Evolutionary conservation across 31 red algal genomes (phyloP), one percentile per base, ranked within the genome.

Genomic region (Asparagopsis taxiformis): DNA sequence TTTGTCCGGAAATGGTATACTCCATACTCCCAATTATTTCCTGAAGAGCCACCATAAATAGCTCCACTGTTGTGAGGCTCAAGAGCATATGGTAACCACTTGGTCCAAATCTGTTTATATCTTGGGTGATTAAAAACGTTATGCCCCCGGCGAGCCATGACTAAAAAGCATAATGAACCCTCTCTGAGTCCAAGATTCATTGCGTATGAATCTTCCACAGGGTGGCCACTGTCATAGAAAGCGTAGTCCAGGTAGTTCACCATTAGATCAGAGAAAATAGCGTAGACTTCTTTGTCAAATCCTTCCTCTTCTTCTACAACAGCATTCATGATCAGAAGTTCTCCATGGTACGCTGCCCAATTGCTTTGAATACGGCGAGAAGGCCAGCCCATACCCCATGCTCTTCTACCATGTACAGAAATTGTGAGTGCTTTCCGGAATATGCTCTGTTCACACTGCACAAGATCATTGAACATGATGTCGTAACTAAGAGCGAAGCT

Each of bases 321-420:
- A 10, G 87, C 68, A 30, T 33, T 60, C 16, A 83, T 46, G 0
- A 54, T 33, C 23, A 76, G 56, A 13, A 91, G 65, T 11, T 82
- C 77, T 55, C 87, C 87, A 54, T 91, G 87, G 48, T 91, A 90
- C 15, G 46, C 30, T 21, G 86, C 75, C 86, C 86, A 90, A 32
- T 90, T 90, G 59, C 76, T 81, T 72, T 91, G 87, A 66, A 82
- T 77, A 11, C 78, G 59, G 33, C 77, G 51, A 5, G 69, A 51
- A 30, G 87, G 35, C 55, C 70, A 82, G 5, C 78, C 87, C 87
- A 91, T 91, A 17, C 87, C 87, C 87, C 87, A 91, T 25, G 53
- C 59, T 30, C 77, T 56, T 52, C 87, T 56, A 2, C 72, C 77
- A 7, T 49, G 56, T 1, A 72, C 65, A 36, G 70, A 77, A 35